phyloP scores from a whole-genome alignment of 345 rosid species.

The Eucalyptus tenuipes region DNA sequence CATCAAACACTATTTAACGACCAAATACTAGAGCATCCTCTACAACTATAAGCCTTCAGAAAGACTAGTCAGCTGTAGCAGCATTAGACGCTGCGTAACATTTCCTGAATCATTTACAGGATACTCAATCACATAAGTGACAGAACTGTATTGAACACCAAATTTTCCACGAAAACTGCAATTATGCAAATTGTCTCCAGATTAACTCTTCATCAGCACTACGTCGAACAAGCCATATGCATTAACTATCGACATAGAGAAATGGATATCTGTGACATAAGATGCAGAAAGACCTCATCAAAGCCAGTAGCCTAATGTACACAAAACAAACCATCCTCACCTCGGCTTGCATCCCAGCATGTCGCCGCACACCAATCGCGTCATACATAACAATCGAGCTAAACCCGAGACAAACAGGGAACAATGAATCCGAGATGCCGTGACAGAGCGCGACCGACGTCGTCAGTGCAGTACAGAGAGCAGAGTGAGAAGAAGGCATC shows the following conservation, averaged over 20 bases:
- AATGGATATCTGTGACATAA: neutral
- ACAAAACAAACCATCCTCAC: conserved; percentile 11
- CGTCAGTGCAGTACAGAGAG: conserved; percentile 82
- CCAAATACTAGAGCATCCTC: neutral
- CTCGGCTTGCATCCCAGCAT: conserved; percentile 98
- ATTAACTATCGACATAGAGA: neutral
- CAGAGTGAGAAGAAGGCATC: conserved; percentile 95
- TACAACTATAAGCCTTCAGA: neutral
- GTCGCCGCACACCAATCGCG: conserved; percentile 91
- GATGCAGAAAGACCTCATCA: neutral
- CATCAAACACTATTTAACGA: neutral
- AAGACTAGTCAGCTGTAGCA: neutral
- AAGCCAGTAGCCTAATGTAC: neutral
- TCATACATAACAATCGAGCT: conserved; percentile 94
- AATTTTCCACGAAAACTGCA: neutral
- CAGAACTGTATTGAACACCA: neutral
- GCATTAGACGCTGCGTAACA: neutral
- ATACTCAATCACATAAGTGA: neutral
- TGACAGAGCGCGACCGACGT: conserved; percentile 88
- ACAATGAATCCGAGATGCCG: conserved; percentile 80
- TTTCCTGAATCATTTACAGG: neutral
- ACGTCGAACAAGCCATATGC: neutral
- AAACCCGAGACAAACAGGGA: conserved; percentile 93
- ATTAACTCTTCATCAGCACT: neutral
- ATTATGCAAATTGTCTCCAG: neutral